Evolutionary conservation across 2,329 filamentous ascomycete genomes (phyloP).

Genomic region (Phialophora verrucosa): DNA sequence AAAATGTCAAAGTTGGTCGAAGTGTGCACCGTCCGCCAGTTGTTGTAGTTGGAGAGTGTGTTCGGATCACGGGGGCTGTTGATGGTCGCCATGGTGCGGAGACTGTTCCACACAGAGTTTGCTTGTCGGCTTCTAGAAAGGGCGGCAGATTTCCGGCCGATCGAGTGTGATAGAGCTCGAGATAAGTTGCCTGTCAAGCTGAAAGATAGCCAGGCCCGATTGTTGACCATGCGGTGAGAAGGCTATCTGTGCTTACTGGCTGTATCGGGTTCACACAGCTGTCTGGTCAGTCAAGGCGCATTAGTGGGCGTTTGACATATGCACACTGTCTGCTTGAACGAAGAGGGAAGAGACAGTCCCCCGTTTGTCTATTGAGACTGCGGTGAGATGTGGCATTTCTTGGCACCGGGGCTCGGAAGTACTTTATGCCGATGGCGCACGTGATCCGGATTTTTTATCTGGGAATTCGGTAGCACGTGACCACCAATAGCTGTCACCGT

Average conservation of each 20-base stretch:
- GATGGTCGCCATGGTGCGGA: conserved; percentile 44
- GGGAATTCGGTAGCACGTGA: background rate
- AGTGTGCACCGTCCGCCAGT: conserved; percentile 84
- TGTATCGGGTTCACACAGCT: background rate
- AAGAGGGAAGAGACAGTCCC: background rate
- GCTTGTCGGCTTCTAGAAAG: conserved; percentile 2
- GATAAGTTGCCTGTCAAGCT: background rate
- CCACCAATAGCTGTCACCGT: background rate
- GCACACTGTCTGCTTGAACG: background rate
- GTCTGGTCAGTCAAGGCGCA: background rate
- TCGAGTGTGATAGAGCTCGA: conserved; percentile 8
- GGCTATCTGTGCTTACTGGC: background rate
- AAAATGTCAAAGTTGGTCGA: conserved; percentile 80
- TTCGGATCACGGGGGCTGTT: conserved; percentile 74
- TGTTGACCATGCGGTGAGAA: conserved; percentile 18
- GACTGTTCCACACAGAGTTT: conserved; percentile 10
- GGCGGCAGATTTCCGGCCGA: background rate
- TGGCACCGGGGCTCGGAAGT: conserved; percentile 2
- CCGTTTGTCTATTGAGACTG: background rate
- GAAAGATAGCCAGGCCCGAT: conserved; percentile 9
- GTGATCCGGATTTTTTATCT: background rate
- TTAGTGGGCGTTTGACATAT: background rate
- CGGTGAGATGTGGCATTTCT: conserved; percentile 5
- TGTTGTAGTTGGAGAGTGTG: conserved; percentile 88
- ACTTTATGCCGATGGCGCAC: background rate